Conservation (phyloP, 2,329 filamentous ascomycete species). For the Pseudogymnoascus sp. region DNA sequence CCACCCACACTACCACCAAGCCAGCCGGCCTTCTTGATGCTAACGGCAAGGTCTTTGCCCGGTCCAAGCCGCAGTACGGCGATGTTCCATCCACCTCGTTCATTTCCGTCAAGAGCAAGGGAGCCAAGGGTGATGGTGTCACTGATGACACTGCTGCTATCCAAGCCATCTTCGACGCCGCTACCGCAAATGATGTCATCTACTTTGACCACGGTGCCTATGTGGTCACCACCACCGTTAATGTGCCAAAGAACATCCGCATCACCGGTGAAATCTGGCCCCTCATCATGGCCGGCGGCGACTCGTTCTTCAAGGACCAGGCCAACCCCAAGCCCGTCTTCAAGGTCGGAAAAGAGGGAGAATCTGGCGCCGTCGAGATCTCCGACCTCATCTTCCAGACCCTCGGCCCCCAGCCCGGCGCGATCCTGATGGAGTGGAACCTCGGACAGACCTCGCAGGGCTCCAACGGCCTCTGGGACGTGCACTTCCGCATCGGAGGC, state of each 20-base stretch:
- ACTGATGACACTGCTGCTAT: slow-evolving; percentile 84
- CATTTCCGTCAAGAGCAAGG: slow-evolving; percentile 70
- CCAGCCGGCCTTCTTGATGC: slow-evolving; percentile 56
- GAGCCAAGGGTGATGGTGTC: slow-evolving; percentile 78
- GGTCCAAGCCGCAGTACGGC: slow-evolving; percentile 84
- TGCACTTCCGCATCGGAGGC: slow-evolving; percentile 90
- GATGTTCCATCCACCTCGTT: slow-evolving; percentile 59
- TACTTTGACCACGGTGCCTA: slow-evolving; percentile 73
- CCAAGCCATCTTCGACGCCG: slow-evolving; percentile 65
- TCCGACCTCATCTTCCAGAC: slow-evolving; percentile 82
- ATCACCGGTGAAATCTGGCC: slow-evolving; percentile 92
- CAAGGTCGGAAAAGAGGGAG: slow-evolving; percentile 70
- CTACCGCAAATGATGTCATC: slow-evolving; percentile 54
- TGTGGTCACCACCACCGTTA: slow-evolving; percentile 59
- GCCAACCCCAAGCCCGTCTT: slow-evolving; percentile 74
- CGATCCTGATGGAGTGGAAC: slow-evolving; percentile 90
- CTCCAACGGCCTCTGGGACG: slow-evolving; percentile 79
- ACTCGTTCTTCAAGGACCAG: slow-evolving; percentile 61
- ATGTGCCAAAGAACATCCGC: slow-evolving; percentile 69
- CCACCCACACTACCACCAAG: slow-evolving; percentile 49
- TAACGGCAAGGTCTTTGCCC: slow-evolving; percentile 65
- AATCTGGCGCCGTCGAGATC: slow-evolving; percentile 76
- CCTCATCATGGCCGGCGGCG: slow-evolving; percentile 73
- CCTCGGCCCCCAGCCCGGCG: slow-evolving; percentile 72
- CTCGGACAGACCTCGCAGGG: slow-evolving; percentile 59